A percentile compares a stretch with the other conserved stretches of the same genome.
Evolutionary conservation across 1,284 basidiomycete genomes (phyloP).

Genomic region (Ganoderma resinaceum): DNA sequence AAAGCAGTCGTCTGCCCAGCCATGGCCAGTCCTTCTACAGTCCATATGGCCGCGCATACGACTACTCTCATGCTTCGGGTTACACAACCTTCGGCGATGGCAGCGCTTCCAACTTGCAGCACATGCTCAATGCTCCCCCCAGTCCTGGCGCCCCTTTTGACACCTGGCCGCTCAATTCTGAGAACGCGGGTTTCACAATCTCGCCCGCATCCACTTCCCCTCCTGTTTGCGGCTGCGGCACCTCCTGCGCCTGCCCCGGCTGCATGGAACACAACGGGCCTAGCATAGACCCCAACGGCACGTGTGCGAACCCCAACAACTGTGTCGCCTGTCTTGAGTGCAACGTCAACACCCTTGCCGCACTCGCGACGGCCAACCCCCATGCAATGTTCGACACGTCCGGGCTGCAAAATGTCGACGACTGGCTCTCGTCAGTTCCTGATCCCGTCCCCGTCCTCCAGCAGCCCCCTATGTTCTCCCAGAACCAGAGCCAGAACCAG

Average conservation of each 20-base stretch:
- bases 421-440: conserved; percentile 47
- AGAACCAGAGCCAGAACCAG: conserved; percentile 2
- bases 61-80: conserved; percentile 45
- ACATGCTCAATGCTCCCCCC: conserved; percentile 1
- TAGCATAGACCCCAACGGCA: conserved; percentile 40
- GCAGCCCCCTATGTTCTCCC: conserved; percentile 11
- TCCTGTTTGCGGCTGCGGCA: conserved; percentile 58
- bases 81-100: conserved; percentile 15
- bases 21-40: conserved; percentile 57
- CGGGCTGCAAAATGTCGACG: conserved; percentile 50
- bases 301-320: conserved; percentile 52
- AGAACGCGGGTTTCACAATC: not conserved
- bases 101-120: conserved; percentile 1
- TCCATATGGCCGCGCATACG: conserved; percentile 70
- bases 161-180: conserved; percentile 10
- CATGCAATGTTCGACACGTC: conserved; percentile 31
- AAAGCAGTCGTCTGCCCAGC: conserved; percentile 39
- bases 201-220: conserved; percentile 16
- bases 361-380: conserved; percentile 36
- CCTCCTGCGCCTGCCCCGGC: conserved; percentile 58
- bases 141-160: not conserved
- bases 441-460: not conserved
- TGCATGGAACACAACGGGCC: conserved; percentile 56
- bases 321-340: conserved; percentile 69
- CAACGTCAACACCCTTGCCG: conserved; percentile 47